Evolutionary conservation across 2,329 filamentous ascomycete genomes (phyloP).

Genomic region (Tothia fuscella): DNA sequence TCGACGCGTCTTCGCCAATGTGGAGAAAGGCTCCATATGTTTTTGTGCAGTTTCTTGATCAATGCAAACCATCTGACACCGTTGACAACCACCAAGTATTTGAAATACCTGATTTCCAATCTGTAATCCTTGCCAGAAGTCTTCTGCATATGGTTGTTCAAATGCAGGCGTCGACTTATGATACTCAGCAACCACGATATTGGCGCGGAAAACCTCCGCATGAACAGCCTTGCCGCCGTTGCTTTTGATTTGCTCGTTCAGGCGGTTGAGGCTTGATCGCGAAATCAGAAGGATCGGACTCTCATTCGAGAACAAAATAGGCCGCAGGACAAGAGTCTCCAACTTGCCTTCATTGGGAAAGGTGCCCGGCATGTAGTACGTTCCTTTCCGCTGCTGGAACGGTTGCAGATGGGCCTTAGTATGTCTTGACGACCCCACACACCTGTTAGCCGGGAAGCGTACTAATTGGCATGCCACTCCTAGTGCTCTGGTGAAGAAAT

Average conservation of each 20-base stretch:
- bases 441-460: constrained; percentile 57
- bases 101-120: constrained; percentile 56
- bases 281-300: constrained; percentile 84
- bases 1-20: constrained; percentile 73
- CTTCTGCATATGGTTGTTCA: constrained; percentile 62
- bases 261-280: constrained; percentile 60
- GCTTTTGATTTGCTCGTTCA: constrained; percentile 61
- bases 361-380: constrained; percentile 9
- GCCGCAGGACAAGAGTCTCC: constrained; percentile 41
- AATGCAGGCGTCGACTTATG: constrained; percentile 1
- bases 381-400: constrained; percentile 1
- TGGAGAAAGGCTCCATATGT: constrained; percentile 77
- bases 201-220: constrained; percentile 73
- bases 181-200: constrained; percentile 55
- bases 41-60: constrained; percentile 71
- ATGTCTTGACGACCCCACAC: constrained; percentile 49
- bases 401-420: constrained; percentile 56
- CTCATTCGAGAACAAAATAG: constrained; percentile 81
- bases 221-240: constrained; percentile 53
- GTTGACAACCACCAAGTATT: constrained; percentile 69
- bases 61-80: constrained; percentile 95
- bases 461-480: constrained; percentile 74
- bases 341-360: constrained; percentile 5
- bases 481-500: constrained; percentile 66
- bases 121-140: constrained; percentile 57